Evolutionary conservation across 495 filamentous ascomycete species (phyloP).

Genomic region (Neurospora pannonica): DNA sequence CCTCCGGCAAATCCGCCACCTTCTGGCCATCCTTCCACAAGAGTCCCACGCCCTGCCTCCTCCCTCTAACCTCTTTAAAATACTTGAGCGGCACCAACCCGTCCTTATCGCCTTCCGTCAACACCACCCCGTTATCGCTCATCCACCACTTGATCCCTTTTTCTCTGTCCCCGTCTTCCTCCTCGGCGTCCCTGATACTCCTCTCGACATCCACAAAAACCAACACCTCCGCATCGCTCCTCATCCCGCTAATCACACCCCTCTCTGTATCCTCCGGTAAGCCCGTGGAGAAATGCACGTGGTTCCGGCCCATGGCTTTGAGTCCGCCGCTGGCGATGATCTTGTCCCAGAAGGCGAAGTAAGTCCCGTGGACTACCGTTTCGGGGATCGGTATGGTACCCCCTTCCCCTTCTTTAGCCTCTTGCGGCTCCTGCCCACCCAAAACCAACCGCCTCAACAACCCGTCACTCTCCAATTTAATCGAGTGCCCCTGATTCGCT

Average conservation of each 20-base stretch:
- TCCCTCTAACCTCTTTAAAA: conserved; percentile 48
- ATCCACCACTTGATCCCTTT: conserved; percentile 70
- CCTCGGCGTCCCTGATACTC: conserved; percentile 41
- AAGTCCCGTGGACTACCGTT: conserved; percentile 78
- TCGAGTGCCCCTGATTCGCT: conserved; percentile 84
- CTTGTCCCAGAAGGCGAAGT: conserved; percentile 58
- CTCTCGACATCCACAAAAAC: conserved; percentile 68
- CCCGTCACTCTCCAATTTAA: conserved; percentile 56
- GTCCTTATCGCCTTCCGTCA: conserved; percentile 40
- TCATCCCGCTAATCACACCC: conserved; percentile 76
- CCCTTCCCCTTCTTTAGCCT: conserved; percentile 4
- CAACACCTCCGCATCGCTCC: conserved; percentile 64
- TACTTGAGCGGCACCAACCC: conserved; percentile 35
- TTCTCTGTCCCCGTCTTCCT: conserved; percentile 16
- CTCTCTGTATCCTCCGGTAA: conserved; percentile 35
- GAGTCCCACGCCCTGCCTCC: conserved; percentile 48
- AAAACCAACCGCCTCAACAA: conserved; percentile 58
- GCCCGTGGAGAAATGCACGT: conserved; percentile 78
- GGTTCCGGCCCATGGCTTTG: conserved; percentile 68
- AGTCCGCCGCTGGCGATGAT: conserved; percentile 70
- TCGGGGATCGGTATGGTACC: conserved; percentile 38
- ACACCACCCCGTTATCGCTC: conserved; percentile 73
- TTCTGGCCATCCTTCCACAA: conserved; percentile 56
- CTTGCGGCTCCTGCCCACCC: conserved; percentile 22
- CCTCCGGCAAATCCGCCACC: conserved; percentile 46